Base-by-base conservation (phyloP, 495 filamentous ascomycete species). In the Talaromyces thailandensis region DNA sequence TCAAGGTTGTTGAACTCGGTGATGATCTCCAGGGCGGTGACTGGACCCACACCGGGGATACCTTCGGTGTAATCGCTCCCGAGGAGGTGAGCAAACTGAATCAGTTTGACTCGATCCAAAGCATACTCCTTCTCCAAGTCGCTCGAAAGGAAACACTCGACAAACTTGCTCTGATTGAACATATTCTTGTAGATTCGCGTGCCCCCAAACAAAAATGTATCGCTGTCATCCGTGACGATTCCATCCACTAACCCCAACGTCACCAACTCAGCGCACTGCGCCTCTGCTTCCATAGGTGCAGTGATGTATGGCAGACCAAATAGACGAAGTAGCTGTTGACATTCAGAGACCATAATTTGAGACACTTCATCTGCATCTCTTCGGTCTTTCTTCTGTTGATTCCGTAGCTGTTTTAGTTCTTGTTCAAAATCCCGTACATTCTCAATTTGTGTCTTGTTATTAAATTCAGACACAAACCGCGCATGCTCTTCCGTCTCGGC, bases 111-210 rank as follows among this genome's bases (percentile, higher is more conserved):
- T 23, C 93, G 85, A 12, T 88, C 86, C 1, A 98, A 86, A 2
- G 87, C 88, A 58, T 96, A 87, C 64, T 98, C 94, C 65, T 90
- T 88, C 68, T 96, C 91, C 2, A 98, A 80, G 67, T 98, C 93
- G 3, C 78, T 77, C n/a, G 86, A 75, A 26, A 98, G 84, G 67
- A 97, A 98, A 73, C 94, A 98, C 75, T 98, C 95, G 48, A 98
- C 94, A 67, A 88, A 95, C 67, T 98, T 98, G 74, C 92, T 90
- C 67, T 89, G 88, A 71, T 96, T 98, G 82, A 98, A 98, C 92
- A 98, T 95, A 77, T 98, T 97, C 65, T 98, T 97, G 79, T 98
- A 98, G 18, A 98, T 88, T 16, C 94, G 82, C 0, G 92, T 98
- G 31, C 94, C 94, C 45, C 94, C 94, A 68, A 98, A 98, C 12